Evolutionary conservation across 2,329 filamentous ascomycete genomes (phyloP).

Genomic region (Blastomyces silverae): DNA sequence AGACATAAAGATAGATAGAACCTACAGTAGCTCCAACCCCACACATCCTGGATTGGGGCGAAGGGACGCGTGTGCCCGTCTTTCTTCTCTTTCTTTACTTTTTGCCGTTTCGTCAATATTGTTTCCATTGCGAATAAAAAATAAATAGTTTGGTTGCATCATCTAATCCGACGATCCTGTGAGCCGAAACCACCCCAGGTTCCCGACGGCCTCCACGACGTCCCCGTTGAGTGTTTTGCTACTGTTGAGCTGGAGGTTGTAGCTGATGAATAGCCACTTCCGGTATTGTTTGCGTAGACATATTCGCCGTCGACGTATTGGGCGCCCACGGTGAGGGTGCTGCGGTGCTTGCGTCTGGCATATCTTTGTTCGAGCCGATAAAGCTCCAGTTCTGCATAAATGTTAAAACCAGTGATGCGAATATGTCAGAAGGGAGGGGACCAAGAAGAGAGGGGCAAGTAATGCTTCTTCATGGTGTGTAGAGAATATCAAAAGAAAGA

Average conservation of each 20-base stretch:
- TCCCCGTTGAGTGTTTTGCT: conserved; percentile 36
- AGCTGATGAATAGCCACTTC: conserved; percentile 23
- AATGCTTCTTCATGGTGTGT: not conserved
- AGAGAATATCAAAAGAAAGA: not conserved
- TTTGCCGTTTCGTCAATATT: not conserved
- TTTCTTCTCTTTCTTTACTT: not conserved
- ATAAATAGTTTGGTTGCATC: not conserved
- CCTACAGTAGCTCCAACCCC: not conserved
- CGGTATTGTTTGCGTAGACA: conserved; percentile 54
- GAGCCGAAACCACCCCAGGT: conserved; percentile 10
- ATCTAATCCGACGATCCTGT: conserved; percentile 4
- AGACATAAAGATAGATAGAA: conserved; percentile 1
- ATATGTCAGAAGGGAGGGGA: not conserved
- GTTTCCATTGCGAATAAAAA: too few species aligned
- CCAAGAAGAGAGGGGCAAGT: not conserved
- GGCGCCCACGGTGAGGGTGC: conserved; percentile 80
- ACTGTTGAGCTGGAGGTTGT: conserved; percentile 35
- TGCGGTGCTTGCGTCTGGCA: conserved; percentile 82
- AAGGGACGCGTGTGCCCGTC: not conserved
- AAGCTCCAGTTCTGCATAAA: conserved; percentile 63
- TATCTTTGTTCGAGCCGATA: conserved; percentile 94
- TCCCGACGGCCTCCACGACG: conserved; percentile 6
- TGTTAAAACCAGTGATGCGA: conserved; percentile 33
- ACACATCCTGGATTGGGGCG: not conserved
- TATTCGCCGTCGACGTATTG: conserved; percentile 95